Conservation (phyloP, 306 rosid species). For the Acacia acuminata region DNA sequence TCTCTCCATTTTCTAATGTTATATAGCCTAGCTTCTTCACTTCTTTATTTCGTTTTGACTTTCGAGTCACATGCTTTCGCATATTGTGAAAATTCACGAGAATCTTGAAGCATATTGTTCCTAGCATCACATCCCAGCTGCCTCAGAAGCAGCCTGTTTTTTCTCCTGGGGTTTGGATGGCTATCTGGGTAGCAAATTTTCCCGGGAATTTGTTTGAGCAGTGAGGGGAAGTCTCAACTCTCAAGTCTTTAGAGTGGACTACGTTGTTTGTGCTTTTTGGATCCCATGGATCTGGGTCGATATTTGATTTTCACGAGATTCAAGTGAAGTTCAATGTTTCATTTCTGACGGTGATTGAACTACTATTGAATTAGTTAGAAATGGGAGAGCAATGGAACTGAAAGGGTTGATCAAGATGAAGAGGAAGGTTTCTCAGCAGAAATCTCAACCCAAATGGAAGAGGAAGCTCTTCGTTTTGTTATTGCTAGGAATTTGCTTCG, state of each 20-base stretch:
- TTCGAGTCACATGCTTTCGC: constrained; percentile 30
- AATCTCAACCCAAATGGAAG: constrained; percentile 69
- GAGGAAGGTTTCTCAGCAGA: constrained; percentile 73
- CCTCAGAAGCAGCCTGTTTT: constrained; percentile 32
- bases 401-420: constrained; percentile 59
- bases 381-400: constrained; percentile 43
- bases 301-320: constrained; percentile 33
- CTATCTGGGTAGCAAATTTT: constrained; percentile 20
- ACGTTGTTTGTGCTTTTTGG: constrained; percentile 14
- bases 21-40: constrained; percentile 18
- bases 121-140: constrained; percentile 26
- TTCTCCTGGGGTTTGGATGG: constrained; percentile 8
- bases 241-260: background rate
- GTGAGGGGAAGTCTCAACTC: constrained; percentile 6
- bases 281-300: constrained; percentile 56
- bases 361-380: constrained; percentile 28
- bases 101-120: constrained; percentile 27
- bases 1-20: constrained; percentile 1
- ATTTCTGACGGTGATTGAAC: constrained; percentile 31
- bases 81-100: constrained; percentile 32
- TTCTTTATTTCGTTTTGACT: background rate
- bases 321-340: constrained; percentile 31
- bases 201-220: constrained; percentile 18
- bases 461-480: constrained; percentile 56
- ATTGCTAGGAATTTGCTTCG: constrained; percentile 66